A percentile compares a stretch with the other conserved stretches of the same genome.
These are phyloP conservation scores for Tilletia horrida DNA, from an alignment of 1,284 basidiomycete species.

Conservation along the genomic window DNA sequence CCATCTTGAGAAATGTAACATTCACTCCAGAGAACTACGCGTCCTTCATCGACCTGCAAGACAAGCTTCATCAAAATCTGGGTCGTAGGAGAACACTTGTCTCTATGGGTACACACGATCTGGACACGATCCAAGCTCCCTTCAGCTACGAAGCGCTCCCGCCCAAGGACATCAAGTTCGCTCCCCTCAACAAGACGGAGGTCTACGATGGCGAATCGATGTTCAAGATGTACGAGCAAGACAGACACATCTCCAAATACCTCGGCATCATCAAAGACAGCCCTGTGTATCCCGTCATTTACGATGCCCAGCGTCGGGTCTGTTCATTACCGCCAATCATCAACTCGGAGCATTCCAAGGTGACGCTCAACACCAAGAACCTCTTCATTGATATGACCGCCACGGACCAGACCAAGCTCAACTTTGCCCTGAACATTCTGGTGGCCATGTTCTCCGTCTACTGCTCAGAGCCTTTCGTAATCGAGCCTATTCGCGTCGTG, in stretches of 20 bases:
- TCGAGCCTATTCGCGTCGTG: constrained; percentile 50
- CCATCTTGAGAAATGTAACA: constrained; percentile 79
- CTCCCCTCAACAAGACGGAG: constrained; percentile 77
- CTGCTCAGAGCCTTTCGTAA: constrained; percentile 76
- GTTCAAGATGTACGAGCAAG: constrained; percentile 66
- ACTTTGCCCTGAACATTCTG: constrained; percentile 90
- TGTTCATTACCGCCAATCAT: constrained; percentile 93
- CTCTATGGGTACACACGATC: constrained; percentile 94
- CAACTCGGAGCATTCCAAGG: constrained; percentile 72
- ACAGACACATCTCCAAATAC: constrained; percentile 85
- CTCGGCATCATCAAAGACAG: constrained; percentile 90
- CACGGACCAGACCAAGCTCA: constrained; percentile 94
- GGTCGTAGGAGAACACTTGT: constrained; percentile 86
- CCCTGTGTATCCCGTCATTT: constrained; percentile 96
- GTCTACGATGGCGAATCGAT: constrained; percentile 57
- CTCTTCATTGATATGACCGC: constrained; percentile 96
- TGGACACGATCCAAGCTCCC: constrained; percentile 80
- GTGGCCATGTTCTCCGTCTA: constrained; percentile 97
- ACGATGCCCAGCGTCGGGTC: constrained; percentile 80
- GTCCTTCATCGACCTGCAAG: constrained; percentile 93
- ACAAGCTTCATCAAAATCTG: constrained; percentile 96
- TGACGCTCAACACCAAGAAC: constrained; percentile 87
- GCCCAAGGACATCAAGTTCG: constrained; percentile 85
- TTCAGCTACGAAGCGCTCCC: constrained; percentile 87
- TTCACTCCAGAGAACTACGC: constrained; percentile 87